phyloP scores from a whole-genome alignment of 2,329 filamentous ascomycete genomes.

The Alternaria atra region DNA sequence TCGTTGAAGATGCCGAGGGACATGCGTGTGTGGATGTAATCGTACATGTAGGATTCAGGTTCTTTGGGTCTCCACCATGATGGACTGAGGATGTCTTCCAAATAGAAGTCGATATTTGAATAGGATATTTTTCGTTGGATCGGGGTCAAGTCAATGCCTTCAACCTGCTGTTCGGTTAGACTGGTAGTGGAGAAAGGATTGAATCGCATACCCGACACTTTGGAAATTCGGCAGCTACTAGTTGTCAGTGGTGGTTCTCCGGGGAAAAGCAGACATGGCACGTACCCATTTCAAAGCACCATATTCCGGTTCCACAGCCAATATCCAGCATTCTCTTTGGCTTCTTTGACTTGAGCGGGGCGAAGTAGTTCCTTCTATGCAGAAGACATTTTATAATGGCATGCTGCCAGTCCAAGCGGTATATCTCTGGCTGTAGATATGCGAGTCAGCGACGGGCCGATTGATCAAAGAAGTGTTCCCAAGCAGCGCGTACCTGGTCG shows the following conservation, averaged over 20 bases:
- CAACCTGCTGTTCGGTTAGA: conserved; percentile 45
- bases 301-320: conserved; percentile 54
- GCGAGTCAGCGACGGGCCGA: conserved; percentile 22
- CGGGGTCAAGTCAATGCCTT: conserved; percentile 54
- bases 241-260: conserved; percentile 27
- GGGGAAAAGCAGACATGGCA: conserved; percentile 6
- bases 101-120: conserved; percentile 76
- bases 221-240: conserved; percentile 46
- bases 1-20: conserved; percentile 67
- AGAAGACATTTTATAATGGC: conserved; percentile 51
- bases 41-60: conserved; percentile 51
- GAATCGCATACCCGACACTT: conserved; percentile 39
- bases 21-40: conserved; percentile 68
- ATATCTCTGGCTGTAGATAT: conserved; percentile 44
- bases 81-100: conserved; percentile 71
- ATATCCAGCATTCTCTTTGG: conserved; percentile 53
- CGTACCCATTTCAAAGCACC: conserved; percentile 55
- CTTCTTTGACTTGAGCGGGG: conserved; percentile 41
- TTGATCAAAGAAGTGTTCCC: conserved; percentile 7
- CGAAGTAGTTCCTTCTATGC: conserved; percentile 46
- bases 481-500: conserved; percentile 41
- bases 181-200: neutral
- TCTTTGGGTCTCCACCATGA: conserved; percentile 64
- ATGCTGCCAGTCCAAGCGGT: conserved; percentile 52
- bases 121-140: conserved; percentile 61